Evolutionary conservation across 345 rosid genomes (phyloP), one percentile per base, ranked within the genome.

Genomic region (Salix arbutifolia): DNA sequence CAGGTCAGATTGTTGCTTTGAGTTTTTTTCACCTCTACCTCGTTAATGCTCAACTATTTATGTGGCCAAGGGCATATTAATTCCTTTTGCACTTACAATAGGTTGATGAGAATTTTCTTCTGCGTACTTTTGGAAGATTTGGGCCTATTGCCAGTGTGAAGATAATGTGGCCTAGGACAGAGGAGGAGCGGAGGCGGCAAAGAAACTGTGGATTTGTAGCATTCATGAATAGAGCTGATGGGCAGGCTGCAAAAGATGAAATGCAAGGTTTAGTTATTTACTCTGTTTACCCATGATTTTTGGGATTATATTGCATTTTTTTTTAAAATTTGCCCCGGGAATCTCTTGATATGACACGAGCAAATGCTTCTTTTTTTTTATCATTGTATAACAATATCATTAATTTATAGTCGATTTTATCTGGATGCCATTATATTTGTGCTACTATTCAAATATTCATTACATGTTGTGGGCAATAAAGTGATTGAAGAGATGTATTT

Each of bases 91-190:
- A 73, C 72, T 28, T 72, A 71, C 28, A 48, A 76, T 85, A 96
- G 99, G 99, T 94, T 76, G 99, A 96, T 85, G 99, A 94, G 84
- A 96, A 94, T 85, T 96, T 96, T 82, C 98, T 96, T 85, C 83
- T 96, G 66, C 89, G 97, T 62, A 96, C 99, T 70, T 96, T 96
- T 78, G 98, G 99, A 87, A 92, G 99, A 90, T 96, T 96, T 88
- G 98, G 99, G 67, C 98, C 99, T 62, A 94, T 96, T 85, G 99
- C 98, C 84, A 96, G 99, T 85, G 98, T 96, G 79, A 94, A 96
- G 85, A 96, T 96, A 86, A 96, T 96, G 98, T 96, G 99, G 98
- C 98, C 98, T 65, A 87, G 99, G 87, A 94, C 98, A 65, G 99
- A 96, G 62, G 99, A 96, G 82, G 99, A 96, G 87, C 80, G 88